Percentiles rank a stretch among this genome's conserved stretches.
phyloP scores from a whole-genome alignment of 306 rosid genomes.

The Betula pendula region DNA sequence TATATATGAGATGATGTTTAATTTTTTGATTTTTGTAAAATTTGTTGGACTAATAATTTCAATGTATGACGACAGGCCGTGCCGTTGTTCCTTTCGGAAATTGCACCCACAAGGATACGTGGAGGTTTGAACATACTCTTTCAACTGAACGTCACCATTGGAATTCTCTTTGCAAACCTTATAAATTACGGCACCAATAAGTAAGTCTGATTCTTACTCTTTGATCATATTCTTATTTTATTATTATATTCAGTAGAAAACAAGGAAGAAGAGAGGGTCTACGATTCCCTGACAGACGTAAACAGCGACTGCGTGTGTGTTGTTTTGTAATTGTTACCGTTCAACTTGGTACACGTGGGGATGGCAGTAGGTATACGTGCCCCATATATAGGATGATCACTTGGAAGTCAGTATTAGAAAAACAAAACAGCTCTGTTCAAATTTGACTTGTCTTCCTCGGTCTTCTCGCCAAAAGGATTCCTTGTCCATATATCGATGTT shows the following conservation, averaged over 20 bases:
- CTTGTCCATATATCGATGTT: not conserved
- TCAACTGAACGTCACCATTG: slow-evolving; percentile 77
- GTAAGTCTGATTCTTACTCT: slow-evolving; percentile 33
- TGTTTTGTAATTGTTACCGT: no score
- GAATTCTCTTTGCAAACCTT: slow-evolving; percentile 82
- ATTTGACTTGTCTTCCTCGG: not conserved
- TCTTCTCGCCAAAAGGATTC: not conserved
- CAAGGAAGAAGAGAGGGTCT: no score
- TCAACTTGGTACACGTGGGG: no score
- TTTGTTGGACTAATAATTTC: not conserved
- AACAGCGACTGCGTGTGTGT: no score
- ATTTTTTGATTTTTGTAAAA: no score
- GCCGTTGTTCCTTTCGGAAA: slow-evolving; percentile 86
- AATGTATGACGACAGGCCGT: slow-evolving; percentile 65
- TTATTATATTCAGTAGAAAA: not conserved
- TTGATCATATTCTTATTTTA: not conserved
- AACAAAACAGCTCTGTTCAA: not conserved
- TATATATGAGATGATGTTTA: no score
- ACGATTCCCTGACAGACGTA: no score
- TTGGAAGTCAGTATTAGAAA: not conserved
- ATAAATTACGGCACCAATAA: slow-evolving; percentile 73
- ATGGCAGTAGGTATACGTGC: no score
- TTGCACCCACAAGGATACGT: slow-evolving; percentile 91
- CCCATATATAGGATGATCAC: no score
- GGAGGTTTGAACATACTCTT: slow-evolving; percentile 85